These are phyloP conservation scores for Penicillium sp. DNA, from an alignment of 2,329 filamentous ascomycete genomes.

Conservation along the genomic window DNA sequence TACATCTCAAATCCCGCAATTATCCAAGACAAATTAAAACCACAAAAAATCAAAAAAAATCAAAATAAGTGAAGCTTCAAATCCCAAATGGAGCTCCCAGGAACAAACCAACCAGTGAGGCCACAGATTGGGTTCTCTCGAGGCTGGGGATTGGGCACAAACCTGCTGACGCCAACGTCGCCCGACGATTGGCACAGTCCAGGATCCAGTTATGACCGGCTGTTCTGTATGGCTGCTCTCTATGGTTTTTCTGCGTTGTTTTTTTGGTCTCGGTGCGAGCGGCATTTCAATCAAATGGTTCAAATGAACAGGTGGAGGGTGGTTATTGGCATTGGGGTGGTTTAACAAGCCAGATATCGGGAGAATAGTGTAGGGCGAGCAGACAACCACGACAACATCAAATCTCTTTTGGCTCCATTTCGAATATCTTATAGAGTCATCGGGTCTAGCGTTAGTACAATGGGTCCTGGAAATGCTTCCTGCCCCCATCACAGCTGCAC, in stretches of 20 bases:
- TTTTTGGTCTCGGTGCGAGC: conserved; percentile 1
- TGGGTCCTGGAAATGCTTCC: conserved; percentile 1
- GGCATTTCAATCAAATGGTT: conserved; percentile 1
- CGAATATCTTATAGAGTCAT: conserved; percentile 5
- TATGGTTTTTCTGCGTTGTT: not conserved
- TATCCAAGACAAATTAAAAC: not conserved
- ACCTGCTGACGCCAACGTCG: conserved; percentile 10
- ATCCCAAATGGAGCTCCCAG: conserved; percentile 1
- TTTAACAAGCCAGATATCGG: not conserved
- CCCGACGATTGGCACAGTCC: conserved; percentile 1
- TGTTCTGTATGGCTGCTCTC: conserved; percentile 1
- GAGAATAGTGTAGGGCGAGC: not conserved
- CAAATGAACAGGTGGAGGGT: not conserved
- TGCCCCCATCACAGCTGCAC: conserved; percentile 33
- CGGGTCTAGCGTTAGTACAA: conserved; percentile 16
- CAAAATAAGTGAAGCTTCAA: conserved; percentile 21
- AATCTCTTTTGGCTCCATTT: not conserved
- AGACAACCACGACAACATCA: not conserved
- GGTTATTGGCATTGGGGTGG: not conserved
- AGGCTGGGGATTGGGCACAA: conserved; percentile 28
- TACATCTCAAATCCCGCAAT: not conserved
- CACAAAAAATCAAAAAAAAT: not conserved
- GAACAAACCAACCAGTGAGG: conserved; percentile 15
- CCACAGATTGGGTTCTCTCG: conserved; percentile 24
- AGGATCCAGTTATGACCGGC: conserved; percentile 1